Evolutionary conservation across 345 rosid species (phyloP).

Genomic region (Salix purpurea): DNA sequence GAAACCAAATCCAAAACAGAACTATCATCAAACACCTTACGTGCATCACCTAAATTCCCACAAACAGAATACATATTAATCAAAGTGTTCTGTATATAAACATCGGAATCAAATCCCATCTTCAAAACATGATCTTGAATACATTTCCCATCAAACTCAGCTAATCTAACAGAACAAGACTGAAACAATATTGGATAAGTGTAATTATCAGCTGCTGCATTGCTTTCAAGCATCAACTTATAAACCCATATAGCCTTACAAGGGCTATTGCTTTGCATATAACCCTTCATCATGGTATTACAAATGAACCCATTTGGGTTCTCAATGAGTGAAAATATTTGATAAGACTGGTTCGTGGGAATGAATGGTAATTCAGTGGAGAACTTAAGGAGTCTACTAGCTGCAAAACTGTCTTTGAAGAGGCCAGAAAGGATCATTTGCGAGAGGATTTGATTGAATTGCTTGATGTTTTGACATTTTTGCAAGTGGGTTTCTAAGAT

Average conservation of each 20-base stretch:
- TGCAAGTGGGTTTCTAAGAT: constrained; percentile 34
- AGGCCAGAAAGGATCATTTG: constrained; percentile 48
- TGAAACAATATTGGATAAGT: constrained; percentile 50
- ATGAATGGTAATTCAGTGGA: constrained; percentile 37
- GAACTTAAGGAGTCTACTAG: constrained; percentile 43
- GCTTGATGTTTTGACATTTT: constrained; percentile 34
- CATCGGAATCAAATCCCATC: constrained; percentile 42
- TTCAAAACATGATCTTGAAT: constrained; percentile 43
- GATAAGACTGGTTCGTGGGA: constrained; percentile 26
- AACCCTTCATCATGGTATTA: constrained; percentile 52
- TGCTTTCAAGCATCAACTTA: constrained; percentile 36
- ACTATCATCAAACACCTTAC: constrained; percentile 48
- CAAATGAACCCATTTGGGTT: constrained; percentile 46
- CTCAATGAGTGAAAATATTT: constrained; percentile 33
- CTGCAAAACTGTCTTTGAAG: constrained; percentile 42
- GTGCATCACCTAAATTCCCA: constrained; percentile 35
- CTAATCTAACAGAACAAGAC: constrained; percentile 36
- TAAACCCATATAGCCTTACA: constrained; percentile 32
- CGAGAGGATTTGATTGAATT: constrained; percentile 49
- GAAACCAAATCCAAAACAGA: constrained; percentile 45
- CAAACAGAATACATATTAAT: constrained; percentile 46
- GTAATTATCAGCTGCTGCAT: constrained; percentile 37
- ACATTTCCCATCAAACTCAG: constrained; percentile 39
- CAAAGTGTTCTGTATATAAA: constrained; percentile 47
- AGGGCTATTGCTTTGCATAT: constrained; percentile 28